phyloP scores from a whole-genome alignment of 306 rosid species.

The Myrica gale region DNA sequence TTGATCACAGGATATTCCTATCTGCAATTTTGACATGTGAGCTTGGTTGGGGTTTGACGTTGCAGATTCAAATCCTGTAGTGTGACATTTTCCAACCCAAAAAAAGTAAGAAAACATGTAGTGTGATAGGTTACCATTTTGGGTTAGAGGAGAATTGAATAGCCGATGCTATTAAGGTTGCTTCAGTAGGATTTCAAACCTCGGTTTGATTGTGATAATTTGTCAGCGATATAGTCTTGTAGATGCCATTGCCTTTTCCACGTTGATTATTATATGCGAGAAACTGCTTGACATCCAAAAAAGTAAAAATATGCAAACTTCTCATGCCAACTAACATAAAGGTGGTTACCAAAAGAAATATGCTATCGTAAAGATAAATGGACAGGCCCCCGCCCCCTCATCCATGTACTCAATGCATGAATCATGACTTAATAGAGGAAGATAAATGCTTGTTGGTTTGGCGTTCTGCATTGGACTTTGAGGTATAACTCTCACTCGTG shows the following conservation, averaged over 20 bases:
- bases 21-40: background rate
- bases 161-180: background rate
- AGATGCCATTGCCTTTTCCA: background rate
- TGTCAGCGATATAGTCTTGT: background rate
- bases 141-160: background rate
- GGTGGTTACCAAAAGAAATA: background rate
- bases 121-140: background rate
- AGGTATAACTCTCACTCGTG: background rate
- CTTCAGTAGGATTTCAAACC: background rate
- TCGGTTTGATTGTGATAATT: background rate
- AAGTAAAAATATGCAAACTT: background rate
- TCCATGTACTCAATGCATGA: background rate
- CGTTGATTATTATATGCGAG: background rate
- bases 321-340: background rate
- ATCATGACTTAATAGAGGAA: background rate
- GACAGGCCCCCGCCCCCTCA: no score
- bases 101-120: background rate
- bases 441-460: background rate
- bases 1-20: background rate
- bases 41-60: background rate
- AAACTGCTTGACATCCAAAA: background rate
- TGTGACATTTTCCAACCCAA: background rate
- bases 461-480: background rate
- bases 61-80: background rate
- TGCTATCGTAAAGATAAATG: no score